phyloP scores from a whole-genome alignment of 805 yeast species.

The Metschnikowia lunata region DNA sequence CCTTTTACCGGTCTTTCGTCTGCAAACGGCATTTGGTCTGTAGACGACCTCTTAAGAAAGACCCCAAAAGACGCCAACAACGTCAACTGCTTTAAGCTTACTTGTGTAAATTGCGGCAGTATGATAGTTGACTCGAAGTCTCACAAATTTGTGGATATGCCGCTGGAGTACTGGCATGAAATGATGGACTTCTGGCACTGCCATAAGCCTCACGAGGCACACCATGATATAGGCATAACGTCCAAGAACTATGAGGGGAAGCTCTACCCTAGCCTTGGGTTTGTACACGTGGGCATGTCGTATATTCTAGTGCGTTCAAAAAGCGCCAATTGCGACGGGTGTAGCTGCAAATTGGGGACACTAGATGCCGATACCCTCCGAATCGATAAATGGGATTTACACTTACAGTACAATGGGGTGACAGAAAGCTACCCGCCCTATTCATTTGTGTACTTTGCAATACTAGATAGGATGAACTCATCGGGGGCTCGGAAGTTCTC shows the following conservation, averaged over 20 bases:
- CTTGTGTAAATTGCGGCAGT: conserved; percentile 29
- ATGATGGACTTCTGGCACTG: conserved; percentile 98
- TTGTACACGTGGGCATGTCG: conserved; percentile 52
- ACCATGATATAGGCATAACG: conserved; percentile 13
- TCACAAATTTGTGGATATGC: conserved; percentile 57
- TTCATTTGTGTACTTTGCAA: conserved; percentile 19
- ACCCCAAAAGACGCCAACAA: conserved; percentile 24
- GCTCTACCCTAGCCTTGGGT: conserved; percentile 40
- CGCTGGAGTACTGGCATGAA: conserved; percentile 91
- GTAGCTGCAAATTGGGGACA: conserved; percentile 40
- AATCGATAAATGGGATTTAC: conserved; percentile 56
- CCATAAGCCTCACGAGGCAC: conserved; percentile 59
- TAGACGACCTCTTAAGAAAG: conserved; percentile 33
- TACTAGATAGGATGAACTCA: conserved; percentile 37
- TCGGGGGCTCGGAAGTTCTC: conserved; percentile 34
- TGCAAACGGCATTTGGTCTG: conserved; percentile 34
- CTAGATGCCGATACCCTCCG: conserved; percentile 19
- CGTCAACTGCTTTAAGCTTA: conserved; percentile 25
- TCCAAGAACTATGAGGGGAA: conserved; percentile 28
- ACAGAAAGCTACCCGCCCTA: conserved; percentile 19
- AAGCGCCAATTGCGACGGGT: conserved; percentile 30
- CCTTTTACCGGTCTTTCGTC: conserved; percentile 13
- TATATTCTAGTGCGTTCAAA: conserved; percentile 43
- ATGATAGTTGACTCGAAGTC: conserved; percentile 27
- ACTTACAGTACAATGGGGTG: conserved; percentile 19